Conservation (phyloP, 2,329 filamentous ascomycete species). For the Exophiala sp. region DNA sequence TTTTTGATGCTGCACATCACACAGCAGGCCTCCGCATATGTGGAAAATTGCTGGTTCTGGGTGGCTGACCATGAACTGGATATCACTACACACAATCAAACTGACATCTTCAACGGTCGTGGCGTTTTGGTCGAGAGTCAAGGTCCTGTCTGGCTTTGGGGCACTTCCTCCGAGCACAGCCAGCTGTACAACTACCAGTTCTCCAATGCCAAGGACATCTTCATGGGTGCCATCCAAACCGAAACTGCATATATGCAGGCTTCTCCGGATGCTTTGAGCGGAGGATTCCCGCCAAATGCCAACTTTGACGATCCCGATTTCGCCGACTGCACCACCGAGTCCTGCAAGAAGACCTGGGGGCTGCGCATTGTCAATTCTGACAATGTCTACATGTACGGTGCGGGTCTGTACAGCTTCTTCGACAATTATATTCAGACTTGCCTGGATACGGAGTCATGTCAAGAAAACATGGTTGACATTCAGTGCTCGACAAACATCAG, state of each 20-base stretch:
- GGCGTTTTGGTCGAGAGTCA: constrained; percentile 74
- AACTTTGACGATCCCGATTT: constrained; percentile 66
- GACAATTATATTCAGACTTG: constrained; percentile 73
- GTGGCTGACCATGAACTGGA: constrained; percentile 87
- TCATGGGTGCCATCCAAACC: constrained; percentile 76
- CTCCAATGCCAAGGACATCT: constrained; percentile 68
- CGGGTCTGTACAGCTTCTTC: constrained; percentile 75
- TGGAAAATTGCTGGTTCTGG: constrained; percentile 91
- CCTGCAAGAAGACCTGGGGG: constrained; percentile 70
- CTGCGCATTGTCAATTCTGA: constrained; percentile 63
- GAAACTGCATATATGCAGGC: constrained; percentile 75
- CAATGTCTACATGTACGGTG: constrained; percentile 64
- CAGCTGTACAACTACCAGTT: constrained; percentile 76
- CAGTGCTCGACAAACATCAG: constrained; percentile 57
- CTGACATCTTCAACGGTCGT: constrained; percentile 77
- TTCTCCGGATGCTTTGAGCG: constrained; percentile 74
- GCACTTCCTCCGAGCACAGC: constrained; percentile 59
- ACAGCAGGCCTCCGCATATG: constrained; percentile 58
- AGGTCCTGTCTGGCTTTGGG: constrained; percentile 75
- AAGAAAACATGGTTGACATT: constrained; percentile 69
- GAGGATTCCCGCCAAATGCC: constrained; percentile 53
- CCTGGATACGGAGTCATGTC: constrained; percentile 61
- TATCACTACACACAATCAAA: constrained; percentile 58
- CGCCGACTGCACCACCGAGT: constrained; percentile 48
- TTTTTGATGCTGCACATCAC: constrained; percentile 59